Evolutionary conservation across 805 yeast species (phyloP).

Genomic region (Lipomyces starkeyi): DNA sequence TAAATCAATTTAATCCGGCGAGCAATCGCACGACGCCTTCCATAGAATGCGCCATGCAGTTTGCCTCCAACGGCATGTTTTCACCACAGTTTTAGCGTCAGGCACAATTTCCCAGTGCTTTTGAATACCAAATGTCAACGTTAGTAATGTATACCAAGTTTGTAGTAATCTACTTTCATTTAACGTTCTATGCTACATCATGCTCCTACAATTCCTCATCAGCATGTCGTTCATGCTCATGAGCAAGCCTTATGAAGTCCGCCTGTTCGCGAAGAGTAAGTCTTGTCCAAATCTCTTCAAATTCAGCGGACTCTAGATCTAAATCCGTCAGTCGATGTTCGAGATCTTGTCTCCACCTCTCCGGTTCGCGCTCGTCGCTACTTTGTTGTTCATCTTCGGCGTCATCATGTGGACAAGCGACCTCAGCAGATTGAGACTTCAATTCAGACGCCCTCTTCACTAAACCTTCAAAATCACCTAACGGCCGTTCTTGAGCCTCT

Average conservation of each 20-base stretch:
- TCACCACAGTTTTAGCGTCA: neutral
- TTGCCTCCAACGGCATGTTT: neutral
- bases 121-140: neutral
- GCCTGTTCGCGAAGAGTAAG: constrained; percentile 34
- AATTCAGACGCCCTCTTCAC: neutral
- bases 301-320: constrained; percentile 34
- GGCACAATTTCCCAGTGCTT: neutral
- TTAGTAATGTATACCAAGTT: neutral
- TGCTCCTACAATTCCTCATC: constrained; percentile 3
- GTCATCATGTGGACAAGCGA: constrained; percentile 3
- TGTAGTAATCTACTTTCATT: neutral
- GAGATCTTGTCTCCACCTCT: constrained; percentile 22
- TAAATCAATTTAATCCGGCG: neutral
- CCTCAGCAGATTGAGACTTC: neutral
- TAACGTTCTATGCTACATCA: neutral
- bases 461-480: constrained; percentile 25
- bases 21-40: neutral
- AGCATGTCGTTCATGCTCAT: constrained; percentile 13
- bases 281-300: constrained; percentile 32
- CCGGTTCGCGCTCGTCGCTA: constrained; percentile 15
- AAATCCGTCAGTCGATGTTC: constrained; percentile 25
- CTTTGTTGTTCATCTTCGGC: constrained; percentile 13
- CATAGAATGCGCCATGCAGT: neutral
- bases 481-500: constrained; percentile 30
- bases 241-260: constrained; percentile 28